Conservation (phyloP, 345 rosid genomes). For the Rhizophora mangle region DNA sequence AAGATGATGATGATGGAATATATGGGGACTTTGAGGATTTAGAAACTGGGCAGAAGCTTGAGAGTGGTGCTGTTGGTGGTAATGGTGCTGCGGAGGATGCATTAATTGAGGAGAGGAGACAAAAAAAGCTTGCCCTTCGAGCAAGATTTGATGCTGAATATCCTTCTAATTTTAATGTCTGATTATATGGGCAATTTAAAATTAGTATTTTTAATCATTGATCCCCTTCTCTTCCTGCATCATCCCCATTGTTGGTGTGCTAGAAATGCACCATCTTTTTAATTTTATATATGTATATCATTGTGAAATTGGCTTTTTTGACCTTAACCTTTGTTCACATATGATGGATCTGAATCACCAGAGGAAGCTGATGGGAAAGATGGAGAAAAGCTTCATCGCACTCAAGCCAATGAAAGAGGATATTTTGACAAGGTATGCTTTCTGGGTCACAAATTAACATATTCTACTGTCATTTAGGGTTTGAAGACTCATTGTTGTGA, state of each 20-base stretch:
- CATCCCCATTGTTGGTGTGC: background rate
- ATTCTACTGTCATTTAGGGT: background rate
- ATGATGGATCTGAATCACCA: slow-evolving; percentile 50
- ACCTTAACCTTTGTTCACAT: slow-evolving; percentile 62
- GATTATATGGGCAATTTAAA: background rate
- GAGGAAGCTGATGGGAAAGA: slow-evolving; percentile 54
- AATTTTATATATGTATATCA: background rate
- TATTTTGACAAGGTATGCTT: slow-evolving; percentile 64
- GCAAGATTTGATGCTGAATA: slow-evolving; percentile 79
- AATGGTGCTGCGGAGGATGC: slow-evolving; percentile 33
- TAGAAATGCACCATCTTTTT: background rate
- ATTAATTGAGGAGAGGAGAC: slow-evolving; percentile 52
- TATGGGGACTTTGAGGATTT: slow-evolving; percentile 93
- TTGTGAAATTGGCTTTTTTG: slow-evolving; percentile 17
- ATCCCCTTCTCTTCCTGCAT: background rate
- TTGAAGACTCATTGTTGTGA: slow-evolving; percentile 10
- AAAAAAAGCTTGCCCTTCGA: slow-evolving; percentile 78
- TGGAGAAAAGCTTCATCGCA: slow-evolving; percentile 31
- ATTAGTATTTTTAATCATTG: too few species aligned
- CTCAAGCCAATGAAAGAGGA: slow-evolving; percentile 60
- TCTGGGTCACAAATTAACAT: background rate
- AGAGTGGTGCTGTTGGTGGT: slow-evolving; percentile 25
- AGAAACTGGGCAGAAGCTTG: slow-evolving; percentile 69
- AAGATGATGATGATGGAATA: slow-evolving; percentile 44
- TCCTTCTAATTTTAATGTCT: slow-evolving; percentile 48